A percentile compares a stretch with the other conserved stretches of the same genome.
Evolutionary conservation across 768 basidiomycete genomes (phyloP).

Genomic region (Pleurotus platypus): DNA sequence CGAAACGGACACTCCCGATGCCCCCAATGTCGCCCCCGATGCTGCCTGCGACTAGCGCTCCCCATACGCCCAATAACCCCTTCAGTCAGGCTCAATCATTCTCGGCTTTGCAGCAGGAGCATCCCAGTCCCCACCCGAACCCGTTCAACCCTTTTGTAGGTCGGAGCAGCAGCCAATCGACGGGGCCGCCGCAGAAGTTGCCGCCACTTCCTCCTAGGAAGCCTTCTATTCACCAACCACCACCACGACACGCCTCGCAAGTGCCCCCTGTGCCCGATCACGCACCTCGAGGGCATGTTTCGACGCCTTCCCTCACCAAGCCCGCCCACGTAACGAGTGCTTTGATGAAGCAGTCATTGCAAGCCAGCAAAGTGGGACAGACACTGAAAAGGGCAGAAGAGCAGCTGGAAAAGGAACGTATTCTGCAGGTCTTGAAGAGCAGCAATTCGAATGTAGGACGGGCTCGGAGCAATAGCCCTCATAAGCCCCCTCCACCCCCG

Average conservation of each 20-base stretch:
- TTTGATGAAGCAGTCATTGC: constrained; percentile 70
- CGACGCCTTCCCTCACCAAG: constrained; percentile 33
- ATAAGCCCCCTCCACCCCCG: constrained; percentile 13
- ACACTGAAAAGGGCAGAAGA: constrained; percentile 67
- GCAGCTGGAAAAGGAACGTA: constrained; percentile 63
- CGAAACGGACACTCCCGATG: constrained; percentile 15
- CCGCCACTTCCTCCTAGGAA: constrained; percentile 57
- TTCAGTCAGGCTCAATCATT: constrained; percentile 17
- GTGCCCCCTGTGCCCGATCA: constrained; percentile 12
- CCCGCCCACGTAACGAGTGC: constrained; percentile 52
- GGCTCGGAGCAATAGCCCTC: constrained; percentile 26
- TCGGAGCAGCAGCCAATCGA: constrained; percentile 32
- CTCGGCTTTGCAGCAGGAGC: constrained; percentile 5
- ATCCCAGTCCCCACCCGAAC: constrained; percentile 10
- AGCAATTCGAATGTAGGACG: constrained; percentile 34
- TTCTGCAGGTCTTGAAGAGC: constrained; percentile 70
- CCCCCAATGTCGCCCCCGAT: constrained; percentile 9
- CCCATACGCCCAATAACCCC: constrained; percentile 7
- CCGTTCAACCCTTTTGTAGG: constrained; percentile 16
- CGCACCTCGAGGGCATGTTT: constrained; percentile 15
- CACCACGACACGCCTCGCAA: constrained; percentile 33
- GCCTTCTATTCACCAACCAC: constrained; percentile 25
- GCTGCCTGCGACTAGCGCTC: not conserved
- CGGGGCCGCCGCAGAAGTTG: constrained; percentile 16
- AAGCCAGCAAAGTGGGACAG: constrained; percentile 70